phyloP scores from a whole-genome alignment of 495 filamentous ascomycete genomes.

The Penicillium daleae region DNA sequence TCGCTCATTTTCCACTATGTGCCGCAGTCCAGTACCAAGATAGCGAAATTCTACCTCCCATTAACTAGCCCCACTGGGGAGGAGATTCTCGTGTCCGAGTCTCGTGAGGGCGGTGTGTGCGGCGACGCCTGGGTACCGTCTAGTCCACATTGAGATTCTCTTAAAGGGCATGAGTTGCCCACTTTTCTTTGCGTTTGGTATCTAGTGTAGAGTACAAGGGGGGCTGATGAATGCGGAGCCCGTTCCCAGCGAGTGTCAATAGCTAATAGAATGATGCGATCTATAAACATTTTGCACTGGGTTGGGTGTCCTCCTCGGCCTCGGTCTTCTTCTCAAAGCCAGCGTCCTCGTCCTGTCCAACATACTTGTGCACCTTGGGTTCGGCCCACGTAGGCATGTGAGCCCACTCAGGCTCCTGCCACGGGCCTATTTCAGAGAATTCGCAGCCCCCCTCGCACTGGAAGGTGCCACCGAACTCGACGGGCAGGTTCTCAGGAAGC shows the following conservation, averaged over 20 bases:
- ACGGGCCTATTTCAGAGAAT: constrained; percentile 88
- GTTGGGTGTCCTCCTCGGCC: constrained; percentile 32
- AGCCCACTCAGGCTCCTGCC: constrained; percentile 79
- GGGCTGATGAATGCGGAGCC: no score
- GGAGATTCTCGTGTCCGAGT: neutral
- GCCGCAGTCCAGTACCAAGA: neutral
- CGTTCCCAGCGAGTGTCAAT: no score
- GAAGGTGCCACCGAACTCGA: constrained; percentile 83
- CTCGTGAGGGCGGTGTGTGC: neutral
- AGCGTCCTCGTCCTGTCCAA: constrained; percentile 39
- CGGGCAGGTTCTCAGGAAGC: constrained; percentile 87
- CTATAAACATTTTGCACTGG: no score
- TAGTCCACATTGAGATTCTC: neutral
- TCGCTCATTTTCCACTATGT: neutral
- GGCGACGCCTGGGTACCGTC: neutral
- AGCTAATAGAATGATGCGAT: no score
- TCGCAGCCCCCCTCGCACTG: constrained; percentile 81
- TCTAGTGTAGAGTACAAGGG: no score
- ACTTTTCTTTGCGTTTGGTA: no score
- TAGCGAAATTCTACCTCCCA: neutral
- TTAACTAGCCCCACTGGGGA: neutral
- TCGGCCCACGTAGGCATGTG: constrained; percentile 72
- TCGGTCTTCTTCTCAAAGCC: constrained; percentile 40
- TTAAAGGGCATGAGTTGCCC: no score
- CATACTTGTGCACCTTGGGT: no score